Evolutionary conservation across 2,329 filamentous ascomycete species (phyloP), one percentile per base, ranked within the genome.

Genomic region (Monilinia fructigena): DNA sequence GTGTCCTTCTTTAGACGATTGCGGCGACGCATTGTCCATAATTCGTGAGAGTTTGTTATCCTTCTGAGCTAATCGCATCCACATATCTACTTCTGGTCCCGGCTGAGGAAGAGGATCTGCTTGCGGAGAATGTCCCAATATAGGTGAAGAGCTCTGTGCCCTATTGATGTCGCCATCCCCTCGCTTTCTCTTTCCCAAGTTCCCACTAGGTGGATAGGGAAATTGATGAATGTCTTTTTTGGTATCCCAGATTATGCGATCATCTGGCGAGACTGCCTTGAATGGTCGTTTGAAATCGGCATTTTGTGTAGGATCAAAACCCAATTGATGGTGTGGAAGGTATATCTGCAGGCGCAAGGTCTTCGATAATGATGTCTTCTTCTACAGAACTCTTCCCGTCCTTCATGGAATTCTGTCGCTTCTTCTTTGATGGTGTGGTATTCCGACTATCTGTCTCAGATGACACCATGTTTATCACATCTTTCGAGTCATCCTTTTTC

Each of bases 71-170:
- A 91, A 92, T 63, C 89, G 86, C 72, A 90, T 90, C 91, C 91
- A 94, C 2, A 93, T 78, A 70, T 93, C 89, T 42, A 89, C 78
- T 2, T 89, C 89, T 48, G 91, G 89, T 73, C 93, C 90, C 42
- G 87, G 83, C 70, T 89, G 85, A 16, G 88, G 88, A 71, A 82
- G 74, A 3, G 58, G 23, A 45, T 67, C 55, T 55, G 75, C 74
- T 63, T 78, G 76, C 58, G 76, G 77, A 3, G 78, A 78, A 53
- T 72, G 73, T 16, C 74, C 75, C 26, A 54, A 88, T 2, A 83
- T 78, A 0, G 90, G 90, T 0, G 91, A 93, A 16, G 90, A 92
- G 78, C 89, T 93, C 71, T 86, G 84, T 20, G 72, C 71, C 66
- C 77, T 75, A 58, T 75, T 76, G 20, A 83, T 71, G 73, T 79